phyloP scores from a whole-genome alignment of 768 basidiomycete genomes.

The Pleurotus djamor region DNA sequence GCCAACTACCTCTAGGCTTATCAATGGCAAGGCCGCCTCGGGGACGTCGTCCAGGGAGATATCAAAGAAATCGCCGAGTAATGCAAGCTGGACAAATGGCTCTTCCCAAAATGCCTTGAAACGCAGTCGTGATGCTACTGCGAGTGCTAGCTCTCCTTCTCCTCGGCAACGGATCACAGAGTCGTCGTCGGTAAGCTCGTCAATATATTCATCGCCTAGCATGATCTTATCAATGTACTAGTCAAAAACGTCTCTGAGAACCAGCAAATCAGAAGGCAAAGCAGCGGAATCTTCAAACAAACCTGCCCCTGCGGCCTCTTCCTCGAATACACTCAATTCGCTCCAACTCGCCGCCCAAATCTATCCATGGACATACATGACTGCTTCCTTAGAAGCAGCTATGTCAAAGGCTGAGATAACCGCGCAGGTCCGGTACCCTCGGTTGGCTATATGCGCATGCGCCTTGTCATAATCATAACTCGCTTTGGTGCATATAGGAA shows the following conservation, averaged over 20 bases:
- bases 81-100: no score
- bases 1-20: not conserved
- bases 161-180: no score
- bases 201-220: no score
- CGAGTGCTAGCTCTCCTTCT: no score
- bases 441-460: not conserved
- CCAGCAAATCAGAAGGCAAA: not conserved
- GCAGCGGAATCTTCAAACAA: not conserved
- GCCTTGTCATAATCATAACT: not conserved
- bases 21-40: no score
- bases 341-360: conserved; percentile 49
- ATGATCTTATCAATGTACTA: no score
- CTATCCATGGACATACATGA: conserved; percentile 63
- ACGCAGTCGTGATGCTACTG: no score
- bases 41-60: no score
- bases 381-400: conserved; percentile 49
- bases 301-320: not conserved
- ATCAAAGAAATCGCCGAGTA: no score
- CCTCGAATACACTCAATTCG: conserved; percentile 26
- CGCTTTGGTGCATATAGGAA: conserved; percentile 21
- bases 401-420: conserved; percentile 35
- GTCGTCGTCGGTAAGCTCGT: no score
- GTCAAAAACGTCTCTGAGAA: no score
- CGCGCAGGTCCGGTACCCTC: not conserved
- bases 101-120: no score